Evolutionary conservation across 2,329 filamentous ascomycete genomes (phyloP), one percentile per base, ranked within the genome.

Genomic region (Gremmenia infestans): DNA sequence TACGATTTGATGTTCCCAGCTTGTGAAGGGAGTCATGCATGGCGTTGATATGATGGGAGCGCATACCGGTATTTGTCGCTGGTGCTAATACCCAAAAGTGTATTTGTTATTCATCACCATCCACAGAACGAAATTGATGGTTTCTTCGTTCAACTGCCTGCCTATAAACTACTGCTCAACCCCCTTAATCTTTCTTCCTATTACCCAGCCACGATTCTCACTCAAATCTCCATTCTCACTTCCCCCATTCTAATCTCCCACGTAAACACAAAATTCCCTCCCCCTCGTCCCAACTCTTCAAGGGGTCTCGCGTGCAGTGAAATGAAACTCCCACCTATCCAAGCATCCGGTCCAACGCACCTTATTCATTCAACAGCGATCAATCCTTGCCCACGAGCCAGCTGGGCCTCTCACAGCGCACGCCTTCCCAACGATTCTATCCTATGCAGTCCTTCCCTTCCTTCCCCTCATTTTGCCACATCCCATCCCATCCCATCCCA

Each of bases 21-120:
- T 14, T 22, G 4, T 19, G 42, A 17, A 45, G 11, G 42, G 42
- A 45, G 32, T 50, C 37, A 50, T 50, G 36, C 37, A 50, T 50
- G 48, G 19, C 37, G 32, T 37, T 17, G 47, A 35, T 28, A 36
- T 22, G 5, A 42, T 17, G 43, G 35, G 36, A 50, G 48, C 36
- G 32, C 48, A 35, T 28, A 47, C 5, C 12, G 5, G 25, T 25
- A 7, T 25, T 48, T 17, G 11, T 37, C 49, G 37, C 49, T n/a
- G 22, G 39, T 35, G 19, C 14, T 51, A 7, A 51, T 51, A 51
- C 49, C 49, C 49, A 51, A 51, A 51, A 51, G 49, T 43, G 35
- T 36, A n/a, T 15, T 48, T 48, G 23, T 23, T 11, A 22, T 47
- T 47, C 35, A 11, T 39, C 2, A 12, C 17, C 19, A 45, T 23